Evolutionary conservation across 257 asterid genomes (phyloP).

Genomic region (Datura wrightii): DNA sequence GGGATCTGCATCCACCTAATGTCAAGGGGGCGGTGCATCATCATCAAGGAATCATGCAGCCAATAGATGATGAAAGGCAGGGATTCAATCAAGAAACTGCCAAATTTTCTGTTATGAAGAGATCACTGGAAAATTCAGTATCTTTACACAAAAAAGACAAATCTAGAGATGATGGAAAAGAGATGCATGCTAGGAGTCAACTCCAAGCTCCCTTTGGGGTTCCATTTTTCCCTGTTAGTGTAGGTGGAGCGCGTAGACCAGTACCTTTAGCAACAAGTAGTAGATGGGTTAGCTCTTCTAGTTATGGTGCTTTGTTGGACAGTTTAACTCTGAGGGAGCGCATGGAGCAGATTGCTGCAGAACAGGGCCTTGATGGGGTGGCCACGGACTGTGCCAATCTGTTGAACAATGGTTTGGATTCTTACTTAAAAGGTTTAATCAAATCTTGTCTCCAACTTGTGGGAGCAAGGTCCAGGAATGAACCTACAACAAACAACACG

Average conservation of each 20-base stretch:
- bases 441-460: conserved; percentile 66
- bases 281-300: conserved; percentile 50
- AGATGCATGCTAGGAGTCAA: conserved; percentile 57
- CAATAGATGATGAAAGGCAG: conserved; percentile 31
- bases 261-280: conserved; percentile 53
- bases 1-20: conserved; percentile 52
- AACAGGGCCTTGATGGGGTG: conserved; percentile 78
- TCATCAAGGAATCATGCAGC: conserved; percentile 39
- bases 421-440: conserved; percentile 69
- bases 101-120: conserved; percentile 44
- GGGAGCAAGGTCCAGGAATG: conserved; percentile 60
- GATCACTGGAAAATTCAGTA: conserved; percentile 51
- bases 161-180: conserved; percentile 50
- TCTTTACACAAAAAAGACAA: conserved; percentile 50
- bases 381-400: conserved; percentile 73
- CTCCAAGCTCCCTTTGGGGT: conserved; percentile 89
- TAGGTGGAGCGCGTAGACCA: conserved; percentile 70
- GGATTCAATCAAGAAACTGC: conserved; percentile 39
- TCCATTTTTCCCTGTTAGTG: conserved; percentile 65
- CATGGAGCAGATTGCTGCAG: conserved; percentile 75
- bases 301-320: conserved; percentile 66
- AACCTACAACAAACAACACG: conserved; percentile 42
- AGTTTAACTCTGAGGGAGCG: conserved; percentile 61
- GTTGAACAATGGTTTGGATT: conserved; percentile 76
- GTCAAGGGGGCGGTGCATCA: conserved; percentile 48